phyloP scores from a whole-genome alignment of 2,329 filamentous ascomycete genomes.

The Pseudogymnoascus sp. region DNA sequence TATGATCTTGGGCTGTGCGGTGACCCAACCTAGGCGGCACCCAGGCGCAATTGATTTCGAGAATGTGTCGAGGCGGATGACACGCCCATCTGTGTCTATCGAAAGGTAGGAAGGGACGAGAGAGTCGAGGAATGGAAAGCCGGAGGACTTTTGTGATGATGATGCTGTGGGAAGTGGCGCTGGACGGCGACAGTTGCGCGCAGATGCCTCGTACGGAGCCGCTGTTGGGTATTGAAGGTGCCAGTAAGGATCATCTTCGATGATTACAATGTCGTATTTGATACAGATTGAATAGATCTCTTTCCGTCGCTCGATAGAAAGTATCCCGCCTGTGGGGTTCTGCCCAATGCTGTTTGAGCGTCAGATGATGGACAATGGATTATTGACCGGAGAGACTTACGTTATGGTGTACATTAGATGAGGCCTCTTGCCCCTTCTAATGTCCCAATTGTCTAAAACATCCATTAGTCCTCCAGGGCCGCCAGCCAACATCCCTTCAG shows the following conservation, averaged over 20 bases:
- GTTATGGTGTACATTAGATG: conserved; percentile 86
- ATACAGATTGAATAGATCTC: conserved; percentile 74
- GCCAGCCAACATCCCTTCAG: conserved; percentile 66
- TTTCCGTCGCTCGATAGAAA: conserved; percentile 64
- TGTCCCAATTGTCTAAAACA: conserved; percentile 76
- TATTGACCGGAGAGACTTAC: conserved; percentile 41
- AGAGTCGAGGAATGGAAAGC: conserved; percentile 72
- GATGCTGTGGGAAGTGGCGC: conserved; percentile 15
- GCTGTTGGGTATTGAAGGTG: conserved; percentile 82
- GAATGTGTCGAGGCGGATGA: conserved; percentile 86
- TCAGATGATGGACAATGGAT: conserved; percentile 12
- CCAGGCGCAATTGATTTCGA: conserved; percentile 89
- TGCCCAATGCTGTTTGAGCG: conserved; percentile 59
- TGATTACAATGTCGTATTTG: conserved; percentile 79
- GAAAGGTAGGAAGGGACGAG: conserved; percentile 75
- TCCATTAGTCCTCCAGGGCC: conserved; percentile 69
- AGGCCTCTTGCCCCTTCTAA: conserved; percentile 61
- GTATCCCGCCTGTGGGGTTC: conserved; percentile 73
- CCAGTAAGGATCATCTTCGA: conserved; percentile 96
- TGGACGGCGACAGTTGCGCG: conserved; percentile 15
- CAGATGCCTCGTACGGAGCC: conserved; percentile 30
- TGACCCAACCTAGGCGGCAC: conserved; percentile 85
- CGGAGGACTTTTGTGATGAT: conserved; percentile 40
- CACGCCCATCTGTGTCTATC: conserved; percentile 76
- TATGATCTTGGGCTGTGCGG: conserved; percentile 68